Percentiles rank a stretch among this genome's conserved stretches.
These are phyloP conservation scores for Cytospora mali DNA, from an alignment of 2,329 filamentous ascomycete species.

Conservation along the genomic window DNA sequence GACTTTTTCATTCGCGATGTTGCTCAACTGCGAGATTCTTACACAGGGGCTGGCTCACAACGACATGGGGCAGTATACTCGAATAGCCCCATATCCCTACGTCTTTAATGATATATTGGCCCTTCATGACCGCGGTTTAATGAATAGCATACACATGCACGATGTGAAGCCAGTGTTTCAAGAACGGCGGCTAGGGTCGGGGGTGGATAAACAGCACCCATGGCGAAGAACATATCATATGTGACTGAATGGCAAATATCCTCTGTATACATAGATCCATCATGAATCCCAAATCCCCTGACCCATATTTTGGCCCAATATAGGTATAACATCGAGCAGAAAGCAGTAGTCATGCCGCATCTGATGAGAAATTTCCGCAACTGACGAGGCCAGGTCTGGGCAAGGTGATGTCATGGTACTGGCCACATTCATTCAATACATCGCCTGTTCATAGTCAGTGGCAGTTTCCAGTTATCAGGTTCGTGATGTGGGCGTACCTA, in stretches of 20 bases:
- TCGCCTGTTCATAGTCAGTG: neutral
- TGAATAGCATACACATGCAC: constrained; percentile 14
- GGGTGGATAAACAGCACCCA: neutral
- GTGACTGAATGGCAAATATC: neutral
- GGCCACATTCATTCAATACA: constrained; percentile 4
- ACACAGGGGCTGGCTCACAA: constrained; percentile 3
- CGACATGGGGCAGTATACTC: constrained; percentile 1
- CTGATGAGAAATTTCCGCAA: neutral
- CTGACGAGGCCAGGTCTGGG: neutral
- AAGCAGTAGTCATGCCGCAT: constrained; percentile 12
- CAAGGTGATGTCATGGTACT: neutral
- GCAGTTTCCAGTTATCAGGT: neutral
- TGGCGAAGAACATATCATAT: neutral
- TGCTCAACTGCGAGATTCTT: neutral
- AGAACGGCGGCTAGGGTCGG: constrained; percentile 2
- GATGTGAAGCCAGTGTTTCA: constrained; percentile 13
- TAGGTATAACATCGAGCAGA: constrained; percentile 1
- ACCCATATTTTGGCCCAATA: neutral
- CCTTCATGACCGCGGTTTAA: constrained; percentile 6
- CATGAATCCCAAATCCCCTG: neutral
- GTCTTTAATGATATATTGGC: neutral
- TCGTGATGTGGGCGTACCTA: neutral
- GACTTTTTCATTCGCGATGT: neutral
- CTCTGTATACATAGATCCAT: constrained; percentile 2
- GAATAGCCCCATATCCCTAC: neutral